Percentiles rank a stretch among this genome's conserved stretches.
phyloP scores from a whole-genome alignment of 768 basidiomycete genomes.

The Kwoniella dendrophila region DNA sequence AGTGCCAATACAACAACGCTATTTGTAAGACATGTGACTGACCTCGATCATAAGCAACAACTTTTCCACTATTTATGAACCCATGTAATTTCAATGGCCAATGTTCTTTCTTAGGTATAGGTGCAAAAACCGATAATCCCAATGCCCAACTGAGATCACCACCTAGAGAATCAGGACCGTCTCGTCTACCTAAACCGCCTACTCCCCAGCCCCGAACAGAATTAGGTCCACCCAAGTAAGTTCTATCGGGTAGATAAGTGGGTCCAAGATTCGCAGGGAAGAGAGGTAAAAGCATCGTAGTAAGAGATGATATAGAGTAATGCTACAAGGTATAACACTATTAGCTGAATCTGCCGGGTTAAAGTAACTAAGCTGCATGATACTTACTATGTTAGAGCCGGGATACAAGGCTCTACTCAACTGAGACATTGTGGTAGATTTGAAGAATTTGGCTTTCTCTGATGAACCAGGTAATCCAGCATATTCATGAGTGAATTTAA shows the following conservation, averaged over 20 bases:
- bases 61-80: slow-evolving; percentile 52
- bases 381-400: slow-evolving; percentile 63
- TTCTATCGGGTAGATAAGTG: slow-evolving; percentile 66
- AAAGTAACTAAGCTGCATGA: background rate
- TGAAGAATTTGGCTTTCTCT: slow-evolving; percentile 65
- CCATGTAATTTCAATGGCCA: slow-evolving; percentile 51
- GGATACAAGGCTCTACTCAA: slow-evolving; percentile 64
- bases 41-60: slow-evolving; percentile 49
- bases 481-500: slow-evolving; percentile 65
- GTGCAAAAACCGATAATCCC: slow-evolving; percentile 48
- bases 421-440: slow-evolving; percentile 69
- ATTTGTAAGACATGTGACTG: slow-evolving; percentile 7
- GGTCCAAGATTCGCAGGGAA: slow-evolving; percentile 42
- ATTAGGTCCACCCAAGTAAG: slow-evolving; percentile 89
- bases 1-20: background rate
- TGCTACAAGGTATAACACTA: slow-evolving; percentile 61
- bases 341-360: background rate
- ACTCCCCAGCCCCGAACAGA: slow-evolving; percentile 65
- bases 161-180: slow-evolving; percentile 54
- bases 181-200: slow-evolving; percentile 48
- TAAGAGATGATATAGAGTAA: slow-evolving; percentile 70
- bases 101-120: slow-evolving; percentile 47
- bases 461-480: slow-evolving; percentile 79
- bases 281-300: slow-evolving; percentile 72
- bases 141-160: slow-evolving; percentile 52